Percentiles rank a stretch among this genome's conserved stretches.
phyloP scores from a whole-genome alignment of 768 basidiomycete genomes.

The Exidia glandulosa region DNA sequence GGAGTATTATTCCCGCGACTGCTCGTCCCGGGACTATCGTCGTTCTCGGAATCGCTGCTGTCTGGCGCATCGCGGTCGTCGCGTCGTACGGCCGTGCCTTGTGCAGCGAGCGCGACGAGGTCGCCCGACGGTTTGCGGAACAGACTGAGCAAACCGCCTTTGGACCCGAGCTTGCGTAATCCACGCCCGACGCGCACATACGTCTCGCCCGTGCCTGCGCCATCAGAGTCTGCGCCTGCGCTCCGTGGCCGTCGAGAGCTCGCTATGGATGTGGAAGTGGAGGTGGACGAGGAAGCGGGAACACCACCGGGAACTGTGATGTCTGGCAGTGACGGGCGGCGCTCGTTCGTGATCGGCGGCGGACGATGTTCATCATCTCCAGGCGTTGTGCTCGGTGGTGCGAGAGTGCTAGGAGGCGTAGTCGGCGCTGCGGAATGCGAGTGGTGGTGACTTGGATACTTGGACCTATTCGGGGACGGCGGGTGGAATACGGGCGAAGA shows the following conservation, averaged over 20 bases:
- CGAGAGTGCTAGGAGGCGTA: not conserved
- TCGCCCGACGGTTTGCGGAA: conserved; percentile 51
- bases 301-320: not conserved
- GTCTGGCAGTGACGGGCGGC: not conserved
- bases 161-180: conserved; percentile 43
- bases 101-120: conserved; percentile 5
- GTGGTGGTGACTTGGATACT: not conserved
- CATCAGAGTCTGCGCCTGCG: not conserved
- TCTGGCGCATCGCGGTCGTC: conserved; percentile 30
- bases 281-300: too few species aligned
- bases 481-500: not conserved
- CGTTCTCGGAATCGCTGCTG: conserved; percentile 21
- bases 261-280: not conserved
- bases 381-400: not conserved
- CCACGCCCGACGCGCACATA: not conserved
- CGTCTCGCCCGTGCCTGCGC: not conserved
- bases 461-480: not conserved
- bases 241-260: not conserved
- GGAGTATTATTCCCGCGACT: not conserved
- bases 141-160: conserved; percentile 62
- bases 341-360: not conserved
- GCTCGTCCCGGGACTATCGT: not conserved
- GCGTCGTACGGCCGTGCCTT: conserved; percentile 19
- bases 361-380: not conserved
- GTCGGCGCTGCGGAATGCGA: not conserved